Evolutionary conservation across 495 filamentous ascomycete species (phyloP).

Genomic region (Astrothelium subdiscretum): DNA sequence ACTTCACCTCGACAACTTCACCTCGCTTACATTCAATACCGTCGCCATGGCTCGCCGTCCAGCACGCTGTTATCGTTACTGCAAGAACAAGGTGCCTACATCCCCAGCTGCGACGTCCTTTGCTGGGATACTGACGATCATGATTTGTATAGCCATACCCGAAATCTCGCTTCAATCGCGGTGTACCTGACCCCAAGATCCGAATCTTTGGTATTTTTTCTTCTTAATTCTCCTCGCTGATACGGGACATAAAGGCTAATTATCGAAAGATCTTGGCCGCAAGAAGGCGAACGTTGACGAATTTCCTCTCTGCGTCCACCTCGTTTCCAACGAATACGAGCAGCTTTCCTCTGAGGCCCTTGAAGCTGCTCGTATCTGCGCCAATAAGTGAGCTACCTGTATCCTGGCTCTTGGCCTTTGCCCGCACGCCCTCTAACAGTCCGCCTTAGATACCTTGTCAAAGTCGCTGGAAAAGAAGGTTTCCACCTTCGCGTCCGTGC

Average conservation of each 20-base stretch:
- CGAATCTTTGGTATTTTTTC: slow-evolving; percentile 59
- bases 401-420: neutral
- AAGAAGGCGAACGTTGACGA: slow-evolving; percentile 98
- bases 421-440: neutral
- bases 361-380: slow-evolving; percentile 97
- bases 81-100: slow-evolving; percentile 96
- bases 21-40: slow-evolving; percentile 38
- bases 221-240: neutral
- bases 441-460: slow-evolving; percentile 69
- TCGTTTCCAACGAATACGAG: slow-evolving; percentile 99
- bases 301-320: slow-evolving; percentile 95
- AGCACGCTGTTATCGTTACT: slow-evolving; percentile 99
- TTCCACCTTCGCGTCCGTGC: slow-evolving; percentile 98
- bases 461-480: slow-evolving; percentile 93
- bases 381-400: slow-evolving; percentile 70
- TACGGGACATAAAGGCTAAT: neutral
- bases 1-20: slow-evolving; percentile 4
- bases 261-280: slow-evolving; percentile 66
- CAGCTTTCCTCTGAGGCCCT: slow-evolving; percentile 98
- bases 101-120: neutral
- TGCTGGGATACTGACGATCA: slow-evolving; percentile 16
- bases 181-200: slow-evolving; percentile 99
- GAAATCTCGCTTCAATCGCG: slow-evolving; percentile 99
- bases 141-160: slow-evolving; percentile 68
- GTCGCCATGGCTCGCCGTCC: slow-evolving; percentile 96